Evolutionary conservation across 257 asterid species (phyloP).

Genomic region (Ophiorrhiza pumila): DNA sequence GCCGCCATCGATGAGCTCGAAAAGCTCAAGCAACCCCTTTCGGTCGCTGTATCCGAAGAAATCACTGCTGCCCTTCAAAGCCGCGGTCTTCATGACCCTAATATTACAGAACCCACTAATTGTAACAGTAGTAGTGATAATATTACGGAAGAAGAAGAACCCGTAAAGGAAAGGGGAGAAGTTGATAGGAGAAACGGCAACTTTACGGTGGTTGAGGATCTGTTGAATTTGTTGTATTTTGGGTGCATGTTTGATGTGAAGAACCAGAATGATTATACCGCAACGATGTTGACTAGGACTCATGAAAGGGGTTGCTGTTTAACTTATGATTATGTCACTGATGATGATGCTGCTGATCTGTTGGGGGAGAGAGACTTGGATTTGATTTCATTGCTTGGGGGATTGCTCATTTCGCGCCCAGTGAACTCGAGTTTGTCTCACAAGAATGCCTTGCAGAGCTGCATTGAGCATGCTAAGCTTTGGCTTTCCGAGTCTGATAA

Average conservation of each 20-base stretch:
- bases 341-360: constrained; percentile 61
- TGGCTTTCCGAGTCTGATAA: constrained; percentile 64
- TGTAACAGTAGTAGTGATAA: not conserved
- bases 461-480: constrained; percentile 70
- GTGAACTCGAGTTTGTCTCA: constrained; percentile 61
- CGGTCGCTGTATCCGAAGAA: constrained; percentile 66
- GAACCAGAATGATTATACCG: constrained; percentile 37
- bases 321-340: constrained; percentile 81
- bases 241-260: constrained; percentile 73
- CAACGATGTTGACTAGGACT: constrained; percentile 54
- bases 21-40: constrained; percentile 61
- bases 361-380: constrained; percentile 78
- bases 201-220: constrained; percentile 44
- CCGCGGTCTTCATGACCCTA: not conserved
- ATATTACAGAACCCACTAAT: constrained; percentile 2
- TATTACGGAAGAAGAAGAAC: constrained; percentile 3
- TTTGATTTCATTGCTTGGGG: constrained; percentile 60
- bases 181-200: constrained; percentile 10
- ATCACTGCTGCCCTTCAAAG: constrained; percentile 32
- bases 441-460: constrained; percentile 53
- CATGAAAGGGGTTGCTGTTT: constrained; percentile 86
- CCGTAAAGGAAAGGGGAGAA: constrained; percentile 19
- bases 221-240: constrained; percentile 61
- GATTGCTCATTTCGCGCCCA: constrained; percentile 60
- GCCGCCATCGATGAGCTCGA: constrained; percentile 78